Evolutionary conservation across 305 asterid species (phyloP), one percentile per base, ranked within the genome.

Genomic region (Fraxinus greggii): DNA sequence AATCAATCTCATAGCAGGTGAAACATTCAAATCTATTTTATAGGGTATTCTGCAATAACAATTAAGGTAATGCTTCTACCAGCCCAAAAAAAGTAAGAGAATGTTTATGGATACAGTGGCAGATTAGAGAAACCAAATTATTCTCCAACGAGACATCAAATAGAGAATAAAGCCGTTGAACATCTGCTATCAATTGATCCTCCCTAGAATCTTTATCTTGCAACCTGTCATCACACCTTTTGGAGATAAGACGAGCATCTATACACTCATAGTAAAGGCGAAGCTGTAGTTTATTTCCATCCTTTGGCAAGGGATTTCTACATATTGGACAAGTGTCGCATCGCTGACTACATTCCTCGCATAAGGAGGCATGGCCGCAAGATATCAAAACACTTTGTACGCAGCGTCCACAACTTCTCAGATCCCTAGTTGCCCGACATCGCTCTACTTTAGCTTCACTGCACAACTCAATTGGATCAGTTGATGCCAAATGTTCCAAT

Each of bases 291-390:
- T 90, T 91, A 26, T 77, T 85, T 28, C 83, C 90, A 75, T 88
- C 97, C 87, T 91, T 91, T 9, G 89, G 90, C 84, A 94, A 80
- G 80, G 94, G 79, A 82, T 80, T 83, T 84, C 98, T 90, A 83
- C 99, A 97, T 32, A 97, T 91, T 75, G 99, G 98, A 86, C 99
- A 97, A 85, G 89, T 88, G 81, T 94, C 98, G 81, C 96, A 94
- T 69, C 98, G 91, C 81, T 92, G 98, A 81, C 94, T 88, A 82
- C 98, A 97, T 86, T 97, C 99, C 85, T 94, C 98, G 26, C 99
- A 97, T 76, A 97, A 86, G 78, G 99, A 93, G 80, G 99, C 97
- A 87, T 97, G 99, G 26, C 92, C 91, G 76, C 99, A 97, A 31
- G 97, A 85, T 56, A 81, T 84, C 78, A 93, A 89, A 84, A 92